Evolutionary conservation across 2,329 filamentous ascomycete species (phyloP).

Genomic region (Gremmenia infestans): DNA sequence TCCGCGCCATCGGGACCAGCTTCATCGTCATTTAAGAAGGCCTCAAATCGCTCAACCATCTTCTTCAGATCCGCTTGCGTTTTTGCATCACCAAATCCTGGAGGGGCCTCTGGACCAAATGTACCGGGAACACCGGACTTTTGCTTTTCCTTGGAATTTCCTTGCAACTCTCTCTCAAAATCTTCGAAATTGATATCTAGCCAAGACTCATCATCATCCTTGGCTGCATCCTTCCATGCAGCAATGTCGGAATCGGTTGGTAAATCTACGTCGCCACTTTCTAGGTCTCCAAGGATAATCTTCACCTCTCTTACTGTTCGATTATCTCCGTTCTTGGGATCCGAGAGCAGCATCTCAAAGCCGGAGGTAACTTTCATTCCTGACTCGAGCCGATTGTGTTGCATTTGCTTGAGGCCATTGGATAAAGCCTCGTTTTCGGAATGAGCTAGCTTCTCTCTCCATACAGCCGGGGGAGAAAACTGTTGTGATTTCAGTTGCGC

Average conservation of each 20-base stretch:
- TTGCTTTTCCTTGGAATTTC: slow-evolving; percentile 39
- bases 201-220: slow-evolving; percentile 85
- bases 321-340: slow-evolving; percentile 63
- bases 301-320: slow-evolving; percentile 69
- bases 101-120: slow-evolving; percentile 27
- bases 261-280: slow-evolving; percentile 41
- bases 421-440: slow-evolving; percentile 27
- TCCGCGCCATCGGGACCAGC: slow-evolving; percentile 77
- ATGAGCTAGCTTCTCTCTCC: slow-evolving; percentile 37
- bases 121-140: slow-evolving; percentile 14
- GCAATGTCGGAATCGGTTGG: slow-evolving; percentile 71
- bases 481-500: slow-evolving; percentile 86
- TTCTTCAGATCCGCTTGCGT: slow-evolving; percentile 76
- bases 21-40: slow-evolving; percentile 81
- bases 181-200: slow-evolving; percentile 87
- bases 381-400: slow-evolving; percentile 47
- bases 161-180: slow-evolving; percentile 74
- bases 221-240: slow-evolving; percentile 55
- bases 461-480: slow-evolving; percentile 60
- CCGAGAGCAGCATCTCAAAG: slow-evolving; percentile 78
- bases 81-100: slow-evolving; percentile 58
- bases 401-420: slow-evolving; percentile 19
- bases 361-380: slow-evolving; percentile 90
- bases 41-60: slow-evolving; percentile 90
- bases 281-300: slow-evolving; percentile 69